Conservation (phyloP, 164 flowering plant genomes). For the Protea cynaroides region DNA sequence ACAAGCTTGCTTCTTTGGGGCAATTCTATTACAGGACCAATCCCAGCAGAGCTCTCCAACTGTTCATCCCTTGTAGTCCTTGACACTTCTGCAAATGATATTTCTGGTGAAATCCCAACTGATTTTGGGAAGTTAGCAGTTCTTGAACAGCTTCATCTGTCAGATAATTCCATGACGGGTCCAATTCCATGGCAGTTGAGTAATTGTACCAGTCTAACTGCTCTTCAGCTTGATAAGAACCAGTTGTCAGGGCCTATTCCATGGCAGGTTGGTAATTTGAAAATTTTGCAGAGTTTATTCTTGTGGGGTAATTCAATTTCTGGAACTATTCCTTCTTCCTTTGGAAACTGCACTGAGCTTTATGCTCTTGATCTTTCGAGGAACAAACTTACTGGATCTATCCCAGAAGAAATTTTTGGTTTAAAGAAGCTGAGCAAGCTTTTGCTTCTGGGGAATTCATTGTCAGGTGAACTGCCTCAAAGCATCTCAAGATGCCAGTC, state of each 20-base stretch:
- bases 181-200: slow-evolving; percentile 67
- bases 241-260: slow-evolving; percentile 76
- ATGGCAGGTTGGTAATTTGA: slow-evolving; percentile 67
- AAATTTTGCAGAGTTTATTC: slow-evolving; percentile 72
- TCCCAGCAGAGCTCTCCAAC: slow-evolving; percentile 72
- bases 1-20: slow-evolving; percentile 92
- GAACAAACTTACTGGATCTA: slow-evolving; percentile 55
- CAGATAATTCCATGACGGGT: slow-evolving; percentile 73
- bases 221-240: slow-evolving; percentile 89
- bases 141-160: slow-evolving; percentile 83
- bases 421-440: slow-evolving; percentile 67
- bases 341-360: slow-evolving; percentile 77
- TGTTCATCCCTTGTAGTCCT: slow-evolving; percentile 75
- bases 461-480: slow-evolving; percentile 40
- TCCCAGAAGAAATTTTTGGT: slow-evolving; percentile 59
- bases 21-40: slow-evolving; percentile 55
- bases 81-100: slow-evolving; percentile 71
- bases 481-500: slow-evolving; percentile 50
- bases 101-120: slow-evolving; percentile 75
- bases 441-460: slow-evolving; percentile 53
- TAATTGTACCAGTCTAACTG: slow-evolving; percentile 72
- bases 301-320: slow-evolving; percentile 88
- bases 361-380: slow-evolving; percentile 60
- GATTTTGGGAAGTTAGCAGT: slow-evolving; percentile 62
- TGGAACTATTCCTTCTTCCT: slow-evolving; percentile 74